Evolutionary conservation across 2,329 filamentous ascomycete species (phyloP).

Genomic region (Talaromyces atroroseus): DNA sequence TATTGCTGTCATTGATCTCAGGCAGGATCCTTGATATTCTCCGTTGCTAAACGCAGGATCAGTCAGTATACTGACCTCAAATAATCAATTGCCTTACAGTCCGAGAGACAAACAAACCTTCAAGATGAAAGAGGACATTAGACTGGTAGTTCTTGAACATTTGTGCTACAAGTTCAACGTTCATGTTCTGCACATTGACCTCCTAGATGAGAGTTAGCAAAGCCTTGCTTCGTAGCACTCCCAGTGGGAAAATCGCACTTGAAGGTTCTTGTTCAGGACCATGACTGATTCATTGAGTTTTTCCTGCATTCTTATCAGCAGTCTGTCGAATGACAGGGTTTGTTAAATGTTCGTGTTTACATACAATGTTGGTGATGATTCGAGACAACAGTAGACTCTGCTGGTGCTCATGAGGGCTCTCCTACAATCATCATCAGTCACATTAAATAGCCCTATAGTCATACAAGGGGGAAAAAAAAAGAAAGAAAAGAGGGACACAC

Average conservation of each 20-base stretch:
- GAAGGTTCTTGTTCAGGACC: constrained; percentile 85
- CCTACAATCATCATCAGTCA: constrained; percentile 44
- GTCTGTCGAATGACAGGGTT: background rate
- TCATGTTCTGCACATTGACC: constrained; percentile 98
- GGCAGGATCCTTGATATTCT: constrained; percentile 72
- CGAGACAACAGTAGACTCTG: constrained; percentile 88
- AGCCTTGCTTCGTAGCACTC: background rate
- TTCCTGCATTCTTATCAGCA: constrained; percentile 54
- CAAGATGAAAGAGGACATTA: constrained; percentile 92
- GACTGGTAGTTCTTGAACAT: constrained; percentile 99
- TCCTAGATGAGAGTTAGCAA: constrained; percentile 52
- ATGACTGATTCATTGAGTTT: constrained; percentile 94
- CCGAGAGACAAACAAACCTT: constrained; percentile 57
- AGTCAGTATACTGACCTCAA: background rate
- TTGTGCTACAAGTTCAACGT: constrained; percentile 92
- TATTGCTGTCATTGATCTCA: constrained; percentile 33
- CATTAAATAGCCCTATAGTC: background rate
- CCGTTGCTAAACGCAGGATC: constrained; percentile 57
- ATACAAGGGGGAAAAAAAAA: too few relatives aligned
- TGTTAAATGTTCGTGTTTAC: background rate
- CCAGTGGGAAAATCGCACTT: constrained; percentile 48
- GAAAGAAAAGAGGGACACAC: background rate
- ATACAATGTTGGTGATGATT: constrained; percentile 94
- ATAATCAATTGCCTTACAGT: background rate
- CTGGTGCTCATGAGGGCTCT: constrained; percentile 96